Evolutionary conservation across 1,284 basidiomycete genomes (phyloP).

Genomic region (Apiotrichum domesticum): DNA sequence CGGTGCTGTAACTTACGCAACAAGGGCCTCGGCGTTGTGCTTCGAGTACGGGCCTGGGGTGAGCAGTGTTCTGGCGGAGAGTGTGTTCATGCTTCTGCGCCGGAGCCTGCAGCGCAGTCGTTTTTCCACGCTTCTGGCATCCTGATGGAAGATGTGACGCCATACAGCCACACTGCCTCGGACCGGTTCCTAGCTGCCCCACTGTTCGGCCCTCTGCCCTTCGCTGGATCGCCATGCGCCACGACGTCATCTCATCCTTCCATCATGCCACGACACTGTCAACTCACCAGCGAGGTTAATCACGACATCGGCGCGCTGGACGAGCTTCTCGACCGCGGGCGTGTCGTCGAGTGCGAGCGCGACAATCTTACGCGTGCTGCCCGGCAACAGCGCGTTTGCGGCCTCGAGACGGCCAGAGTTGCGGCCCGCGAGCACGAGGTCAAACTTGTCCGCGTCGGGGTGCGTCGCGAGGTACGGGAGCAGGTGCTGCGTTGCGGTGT

Average conservation of each 20-base stretch:
- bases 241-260: no score
- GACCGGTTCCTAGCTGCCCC: no score
- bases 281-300: constrained; percentile 40
- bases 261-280: no score
- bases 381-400: constrained; percentile 15
- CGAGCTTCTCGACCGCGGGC: constrained; percentile 25
- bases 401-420: constrained; percentile 31
- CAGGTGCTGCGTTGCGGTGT: constrained; percentile 32
- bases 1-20: constrained; percentile 16
- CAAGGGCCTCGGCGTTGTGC: constrained; percentile 33
- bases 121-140: no score
- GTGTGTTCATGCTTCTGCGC: no score
- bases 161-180: no score
- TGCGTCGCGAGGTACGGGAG: constrained; percentile 39
- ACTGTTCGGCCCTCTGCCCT: no score
- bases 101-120: no score
- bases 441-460: constrained; percentile 26
- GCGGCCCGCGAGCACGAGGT: constrained; percentile 38
- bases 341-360: constrained; percentile 27
- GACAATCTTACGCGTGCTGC: constrained; percentile 16
- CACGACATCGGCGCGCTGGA: constrained; percentile 25
- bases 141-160: no score
- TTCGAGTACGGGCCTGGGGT: constrained; percentile 31
- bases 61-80: no score
- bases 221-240: no score